phyloP scores from a whole-genome alignment of 2,329 filamentous ascomycete species.

The Hypoxylon sp. region DNA sequence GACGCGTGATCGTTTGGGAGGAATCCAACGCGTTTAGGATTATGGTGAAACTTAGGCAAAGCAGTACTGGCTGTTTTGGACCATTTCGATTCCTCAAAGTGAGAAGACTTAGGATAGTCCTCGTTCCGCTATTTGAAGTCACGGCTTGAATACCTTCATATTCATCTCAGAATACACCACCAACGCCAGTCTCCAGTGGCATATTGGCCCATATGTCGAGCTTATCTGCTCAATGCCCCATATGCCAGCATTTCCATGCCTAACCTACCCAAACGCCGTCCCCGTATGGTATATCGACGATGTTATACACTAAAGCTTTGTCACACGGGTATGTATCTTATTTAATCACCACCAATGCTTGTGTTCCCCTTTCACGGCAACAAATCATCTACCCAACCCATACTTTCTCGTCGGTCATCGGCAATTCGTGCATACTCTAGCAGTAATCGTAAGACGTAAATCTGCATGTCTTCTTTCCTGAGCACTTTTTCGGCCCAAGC shows the following conservation, averaged over 20 bases:
- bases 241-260: conserved; percentile 36
- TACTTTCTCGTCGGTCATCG: conserved; percentile 65
- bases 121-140: conserved; percentile 7
- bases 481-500: conserved; percentile 78
- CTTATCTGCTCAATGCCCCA: conserved; percentile 27
- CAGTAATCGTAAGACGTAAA: conserved; percentile 76
- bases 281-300: conserved; percentile 45
- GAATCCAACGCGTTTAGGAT: conserved; percentile 1
- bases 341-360: conserved; percentile 11
- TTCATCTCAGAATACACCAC: conserved; percentile 26
- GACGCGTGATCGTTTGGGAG: neutral
- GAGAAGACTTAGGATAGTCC: neutral
- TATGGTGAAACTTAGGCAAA: neutral
- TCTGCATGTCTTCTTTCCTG: conserved; percentile 79
- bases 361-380: conserved; percentile 44
- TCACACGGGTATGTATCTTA: conserved; percentile 37
- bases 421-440: conserved; percentile 73
- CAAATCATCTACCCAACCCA: conserved; percentile 71
- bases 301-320: conserved; percentile 36
- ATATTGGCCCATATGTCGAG: conserved; percentile 26
- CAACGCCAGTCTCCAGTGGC: conserved; percentile 36
- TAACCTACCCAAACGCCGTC: conserved; percentile 46
- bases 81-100: neutral
- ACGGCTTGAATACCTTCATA: conserved; percentile 5
- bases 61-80: neutral